Percentiles rank a stretch among this genome's conserved stretches.
phyloP scores from a whole-genome alignment of 805 yeast species.

The Jamesozyma jinghongensis region DNA sequence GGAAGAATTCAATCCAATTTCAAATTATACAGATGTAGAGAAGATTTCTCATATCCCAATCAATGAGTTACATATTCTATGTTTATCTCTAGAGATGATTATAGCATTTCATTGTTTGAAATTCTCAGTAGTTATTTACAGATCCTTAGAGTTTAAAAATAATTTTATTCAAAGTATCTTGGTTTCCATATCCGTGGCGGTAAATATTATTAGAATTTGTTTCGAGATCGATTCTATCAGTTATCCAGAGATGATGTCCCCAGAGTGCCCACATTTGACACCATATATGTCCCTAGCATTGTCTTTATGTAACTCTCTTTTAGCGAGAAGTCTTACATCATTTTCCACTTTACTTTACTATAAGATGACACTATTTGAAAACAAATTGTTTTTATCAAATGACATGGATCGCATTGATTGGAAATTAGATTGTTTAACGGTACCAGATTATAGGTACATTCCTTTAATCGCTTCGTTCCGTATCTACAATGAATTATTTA shows the following conservation, averaged over 20 bases:
- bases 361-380: neutral
- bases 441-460: neutral
- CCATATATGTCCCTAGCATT: neutral
- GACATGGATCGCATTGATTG: neutral
- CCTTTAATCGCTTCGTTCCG: neutral
- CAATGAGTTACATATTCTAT: too few relatives aligned
- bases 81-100: too few relatives aligned
- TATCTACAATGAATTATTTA: neutral
- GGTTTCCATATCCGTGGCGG: neutral
- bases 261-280: neutral
- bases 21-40: too few relatives aligned
- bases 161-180: neutral
- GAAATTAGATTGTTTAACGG: neutral
- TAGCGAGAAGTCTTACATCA: neutral
- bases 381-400: neutral
- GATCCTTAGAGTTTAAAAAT: neutral
- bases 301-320: neutral
- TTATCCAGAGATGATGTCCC: neutral
- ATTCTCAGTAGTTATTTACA: neutral
- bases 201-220: neutral
- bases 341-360: neutral
- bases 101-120: too few relatives aligned
- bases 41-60: too few relatives aligned
- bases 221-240: neutral
- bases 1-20: too few relatives aligned